Evolutionary conservation across 495 filamentous ascomycete species (phyloP).

Genomic region (Penicillium salamii): DNA sequence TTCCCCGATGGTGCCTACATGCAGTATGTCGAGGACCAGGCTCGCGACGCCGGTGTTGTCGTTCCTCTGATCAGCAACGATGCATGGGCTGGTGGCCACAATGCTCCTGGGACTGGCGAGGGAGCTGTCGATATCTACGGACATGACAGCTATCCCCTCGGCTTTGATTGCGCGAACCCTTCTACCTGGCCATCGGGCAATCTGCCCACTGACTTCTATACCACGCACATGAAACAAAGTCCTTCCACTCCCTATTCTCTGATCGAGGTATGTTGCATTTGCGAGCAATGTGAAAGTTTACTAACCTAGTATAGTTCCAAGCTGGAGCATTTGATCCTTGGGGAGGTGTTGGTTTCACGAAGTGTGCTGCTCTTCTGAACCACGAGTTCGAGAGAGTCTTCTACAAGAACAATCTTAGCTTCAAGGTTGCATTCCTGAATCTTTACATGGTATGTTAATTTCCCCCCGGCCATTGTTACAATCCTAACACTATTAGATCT

Average conservation of each 20-base stretch:
- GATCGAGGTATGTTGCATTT: slow-evolving; percentile 46
- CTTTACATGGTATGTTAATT: slow-evolving; percentile 62
- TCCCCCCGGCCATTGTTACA: background rate
- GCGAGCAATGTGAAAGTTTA: background rate
- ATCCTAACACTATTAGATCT: slow-evolving; percentile 42
- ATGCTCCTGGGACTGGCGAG: slow-evolving; percentile 61
- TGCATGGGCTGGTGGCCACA: slow-evolving; percentile 54
- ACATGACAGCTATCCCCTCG: slow-evolving; percentile 70
- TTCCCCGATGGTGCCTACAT: slow-evolving; percentile 65
- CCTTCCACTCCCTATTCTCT: slow-evolving; percentile 67
- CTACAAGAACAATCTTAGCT: slow-evolving; percentile 74
- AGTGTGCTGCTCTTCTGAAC: slow-evolving; percentile 62
- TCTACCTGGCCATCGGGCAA: slow-evolving; percentile 45
- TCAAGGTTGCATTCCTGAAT: slow-evolving; percentile 59
- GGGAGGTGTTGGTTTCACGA: slow-evolving; percentile 65
- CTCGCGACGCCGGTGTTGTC: slow-evolving; percentile 64
- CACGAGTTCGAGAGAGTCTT: slow-evolving; percentile 73
- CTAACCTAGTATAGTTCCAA: slow-evolving; percentile 53
- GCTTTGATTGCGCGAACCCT: slow-evolving; percentile 57
- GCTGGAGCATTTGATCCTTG: slow-evolving; percentile 75
- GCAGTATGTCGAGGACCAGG: slow-evolving; percentile 65
- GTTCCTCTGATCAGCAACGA: slow-evolving; percentile 79
- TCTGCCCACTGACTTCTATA: slow-evolving; percentile 46
- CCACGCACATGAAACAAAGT: slow-evolving; percentile 54
- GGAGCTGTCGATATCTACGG: slow-evolving; percentile 77